Conservation (phyloP, 306 rosid species). For the Hippophae tibetana region DNA sequence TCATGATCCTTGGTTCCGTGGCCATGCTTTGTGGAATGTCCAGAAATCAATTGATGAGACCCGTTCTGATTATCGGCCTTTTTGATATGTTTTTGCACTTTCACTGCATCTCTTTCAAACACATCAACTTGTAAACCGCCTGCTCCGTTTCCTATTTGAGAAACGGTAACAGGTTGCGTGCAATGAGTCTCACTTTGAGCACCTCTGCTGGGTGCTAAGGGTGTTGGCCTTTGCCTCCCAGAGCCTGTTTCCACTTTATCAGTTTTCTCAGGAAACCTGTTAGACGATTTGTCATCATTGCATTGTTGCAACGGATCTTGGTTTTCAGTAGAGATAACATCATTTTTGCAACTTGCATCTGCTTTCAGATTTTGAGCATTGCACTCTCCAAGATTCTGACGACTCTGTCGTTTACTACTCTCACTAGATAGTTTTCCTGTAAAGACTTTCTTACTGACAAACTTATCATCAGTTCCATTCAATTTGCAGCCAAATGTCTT, state of each 20-base stretch:
- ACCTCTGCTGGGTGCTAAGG: constrained; percentile 49
- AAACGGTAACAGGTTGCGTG: too few species aligned
- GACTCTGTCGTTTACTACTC: constrained; percentile 45
- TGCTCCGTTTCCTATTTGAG: constrained; percentile 29
- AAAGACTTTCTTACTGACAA: constrained; percentile 37
- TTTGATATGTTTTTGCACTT: constrained; percentile 49
- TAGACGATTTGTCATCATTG: constrained; percentile 51
- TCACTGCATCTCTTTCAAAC: constrained; percentile 34
- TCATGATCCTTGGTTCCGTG: constrained; percentile 54
- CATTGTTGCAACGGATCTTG: constrained; percentile 45
- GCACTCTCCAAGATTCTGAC: constrained; percentile 23
- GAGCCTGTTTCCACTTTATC: constrained; percentile 47
- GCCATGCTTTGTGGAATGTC: constrained; percentile 51
- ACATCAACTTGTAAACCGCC: constrained; percentile 38
- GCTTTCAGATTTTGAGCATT: constrained; percentile 36
- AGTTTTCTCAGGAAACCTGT: constrained; percentile 42
- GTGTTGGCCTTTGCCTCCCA: constrained; percentile 44
- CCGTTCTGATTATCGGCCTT: constrained; percentile 65
- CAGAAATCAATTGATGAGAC: constrained; percentile 49
- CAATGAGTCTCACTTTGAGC: constrained; percentile 3
- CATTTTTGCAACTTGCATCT: constrained; percentile 37
- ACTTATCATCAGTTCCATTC: constrained; percentile 38
- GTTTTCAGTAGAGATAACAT: constrained; percentile 24
- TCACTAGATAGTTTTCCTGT: constrained; percentile 31
- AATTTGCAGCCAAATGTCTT: constrained; percentile 47